Base-by-base conservation (phyloP, 768 basidiomycete genomes). In the Mycena pura region DNA sequence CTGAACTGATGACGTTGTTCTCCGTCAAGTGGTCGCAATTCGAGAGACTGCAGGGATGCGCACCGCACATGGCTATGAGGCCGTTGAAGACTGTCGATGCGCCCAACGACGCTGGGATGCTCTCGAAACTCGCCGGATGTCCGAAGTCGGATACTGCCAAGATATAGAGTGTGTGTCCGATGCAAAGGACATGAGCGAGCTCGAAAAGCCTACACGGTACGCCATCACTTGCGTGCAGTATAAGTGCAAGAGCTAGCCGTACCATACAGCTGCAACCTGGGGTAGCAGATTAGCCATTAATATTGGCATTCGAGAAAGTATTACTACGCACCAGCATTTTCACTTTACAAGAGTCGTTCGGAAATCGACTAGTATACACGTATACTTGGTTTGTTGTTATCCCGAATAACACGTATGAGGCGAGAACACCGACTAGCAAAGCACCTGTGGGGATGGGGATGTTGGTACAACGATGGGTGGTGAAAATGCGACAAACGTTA, bases 181-280 rank as follows among this genome's bases (percentile, higher is more conserved):
- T 55, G 40, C 63, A 64, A n/a, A 59, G 45, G 8, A 49, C 46
- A 55, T 64, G 63, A 2, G 32, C 63, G 19, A 64, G 52, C 39
- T 64, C 63, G 47, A 52, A 59, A 9, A 55, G 15, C 63, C 62
- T 63, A 41, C 5, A 19, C 22, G 6, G 14, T n/a, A 11, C 8
- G 43, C 36, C 11, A 55, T 44, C n/a, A n/a, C 3, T 28, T 29
- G 31, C 6, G 0, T n/a, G 19, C 2, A 40, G 19, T 14, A 17
- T 1, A 9, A 29, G 17, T 1, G 7, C 6, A 17, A 29, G 39
- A 14, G 5, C 11, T n/a, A 15, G 21, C 39, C 62, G 22, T 29
- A 63, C 62, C 62, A 63, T 10, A 63, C 62, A 6, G 22, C 11
- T 6, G 62, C 46, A 25, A 63, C 62, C 62, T 63, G 24, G 9